Evolutionary conservation across 2,329 filamentous ascomycete species (phyloP), one percentile per base, ranked within the genome.

Genomic region (Aspergillus awamori): DNA sequence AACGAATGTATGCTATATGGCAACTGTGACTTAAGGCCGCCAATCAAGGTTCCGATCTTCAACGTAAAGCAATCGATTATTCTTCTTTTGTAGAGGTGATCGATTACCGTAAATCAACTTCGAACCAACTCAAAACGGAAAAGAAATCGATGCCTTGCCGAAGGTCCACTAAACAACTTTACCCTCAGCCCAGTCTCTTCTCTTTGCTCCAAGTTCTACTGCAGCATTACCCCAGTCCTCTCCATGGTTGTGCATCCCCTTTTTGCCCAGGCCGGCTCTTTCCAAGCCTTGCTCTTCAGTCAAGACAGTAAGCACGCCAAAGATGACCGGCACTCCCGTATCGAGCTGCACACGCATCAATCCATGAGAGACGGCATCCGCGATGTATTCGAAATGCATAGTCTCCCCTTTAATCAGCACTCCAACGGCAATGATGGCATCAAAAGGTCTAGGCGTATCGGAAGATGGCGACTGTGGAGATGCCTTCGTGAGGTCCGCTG

Each of bases 341-440:
- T 99, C 94, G 58, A 98, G 83, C 77, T 96, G 93, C 61, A 98
- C 88, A 66, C 92, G 88, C 95, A 99, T 99, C 63, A 99, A 84
- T 6, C 92, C 95, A 64, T 97, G 92, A 60, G 88, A 92, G 6
- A 96, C 93, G 43, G 92, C 87, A 66, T 98, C 95, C 45, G 93
- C 86, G 71, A 99, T 99, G 81, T 99, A 98, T 80, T 99, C 95
- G 73, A 99, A 99, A 80, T 99, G 95, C 93, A 97, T 97, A 6
- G 95, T 98, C 80, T 96, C 91, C 76, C 95, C 95, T 83, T 99
- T 99, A 81, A 99, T 97, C 63, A 99, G 86, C 59, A 97, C 93
- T 59, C 95, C 95, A 68, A 99, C 91, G 57, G 95, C 93, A 67
- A 99, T 93, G 65, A 99, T 88, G 64, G 95, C 95, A 74, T 98